phyloP scores from a whole-genome alignment of 129 eudicot species.

The Centrapalus pauciflorus region DNA sequence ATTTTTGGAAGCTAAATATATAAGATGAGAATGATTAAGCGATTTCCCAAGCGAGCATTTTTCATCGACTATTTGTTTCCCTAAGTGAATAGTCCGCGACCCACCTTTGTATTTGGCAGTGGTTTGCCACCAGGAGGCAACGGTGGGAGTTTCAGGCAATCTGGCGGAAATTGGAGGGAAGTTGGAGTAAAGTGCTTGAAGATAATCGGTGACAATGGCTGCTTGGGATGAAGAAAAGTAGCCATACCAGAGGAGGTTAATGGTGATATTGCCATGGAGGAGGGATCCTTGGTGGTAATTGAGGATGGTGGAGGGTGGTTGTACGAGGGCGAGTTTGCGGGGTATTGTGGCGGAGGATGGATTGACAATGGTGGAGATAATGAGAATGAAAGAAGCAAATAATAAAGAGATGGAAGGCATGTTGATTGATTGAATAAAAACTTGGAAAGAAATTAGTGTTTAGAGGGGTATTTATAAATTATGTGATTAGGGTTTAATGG shows the following conservation, averaged over 20 bases:
- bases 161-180: constrained; percentile 2
- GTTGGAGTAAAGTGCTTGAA: constrained; percentile 40
- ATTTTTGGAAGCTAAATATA: constrained; percentile 38
- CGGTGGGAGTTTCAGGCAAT: no score
- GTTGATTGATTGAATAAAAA: constrained; percentile 1
- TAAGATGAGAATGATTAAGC: constrained; percentile 38
- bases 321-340: constrained; percentile 47
- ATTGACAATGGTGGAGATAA: constrained; percentile 26
- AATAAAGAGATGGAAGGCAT: not conserved
- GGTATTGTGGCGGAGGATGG: constrained; percentile 33
- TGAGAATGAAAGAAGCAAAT: constrained; percentile 15
- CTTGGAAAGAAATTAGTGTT: not conserved
- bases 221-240: constrained; percentile 51
- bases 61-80: constrained; percentile 46
- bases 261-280: constrained; percentile 56
- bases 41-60: constrained; percentile 69
- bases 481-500: constrained; percentile 1
- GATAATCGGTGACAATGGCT: constrained; percentile 49
- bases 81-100: constrained; percentile 29
- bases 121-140: constrained; percentile 78
- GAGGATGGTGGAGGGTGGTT: constrained; percentile 46
- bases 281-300: constrained; percentile 68
- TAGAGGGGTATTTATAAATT: constrained; percentile 25
- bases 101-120: constrained; percentile 54
- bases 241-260: constrained; percentile 81